Evolutionary conservation across 2,329 filamentous ascomycete species (phyloP), one percentile per base, ranked within the genome.

Genomic region (Orbilia oligospora): DNA sequence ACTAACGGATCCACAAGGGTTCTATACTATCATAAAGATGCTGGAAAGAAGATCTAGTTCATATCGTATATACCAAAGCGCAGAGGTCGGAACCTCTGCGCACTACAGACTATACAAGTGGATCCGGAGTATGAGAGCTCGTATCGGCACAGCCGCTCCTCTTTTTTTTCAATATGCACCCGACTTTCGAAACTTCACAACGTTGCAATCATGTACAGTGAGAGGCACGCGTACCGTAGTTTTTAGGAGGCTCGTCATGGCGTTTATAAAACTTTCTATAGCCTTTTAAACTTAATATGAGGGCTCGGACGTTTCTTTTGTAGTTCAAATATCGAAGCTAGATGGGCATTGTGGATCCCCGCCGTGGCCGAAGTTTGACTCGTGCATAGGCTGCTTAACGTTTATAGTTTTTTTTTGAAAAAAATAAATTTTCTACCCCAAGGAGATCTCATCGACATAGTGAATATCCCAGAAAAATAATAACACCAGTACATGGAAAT

Each of bases 271-370:
- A 6, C 55, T 20, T 18, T 5, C 36, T 44, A 12, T 61, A 36
- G 22, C 10, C 56, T 61, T 44, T 61, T 61, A 61, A 61, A 61
- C 55, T 41, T 61, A 41, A 41, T 41, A n/a, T 5, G 3, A 22
- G 55, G 55, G 55, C 33, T 61, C 55, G 55, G 36, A 61, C 55
- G 20, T 24, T 27, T 36, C 5, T 8, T 36, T 20, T 10, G 1
- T 41, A 5, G 20, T 61, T 36, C n/a, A n/a, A n/a, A 61, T 12
- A 24, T 44, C 33, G 44, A 20, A 58, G n/a, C n/a, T n/a, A 36
- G 30, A 22, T 58, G 30, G 8, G 14, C n/a, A n/a, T 9, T 58
- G 53, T 58, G 53, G 53, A 9, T n/a, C 51, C 51, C 16, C 6
- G 14, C 8, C 3, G 27, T 55, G 24, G 10, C n/a, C 18, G n/a